phyloP scores from a whole-genome alignment of 257 asterid genomes.

The Voacanga thouarsii region DNA sequence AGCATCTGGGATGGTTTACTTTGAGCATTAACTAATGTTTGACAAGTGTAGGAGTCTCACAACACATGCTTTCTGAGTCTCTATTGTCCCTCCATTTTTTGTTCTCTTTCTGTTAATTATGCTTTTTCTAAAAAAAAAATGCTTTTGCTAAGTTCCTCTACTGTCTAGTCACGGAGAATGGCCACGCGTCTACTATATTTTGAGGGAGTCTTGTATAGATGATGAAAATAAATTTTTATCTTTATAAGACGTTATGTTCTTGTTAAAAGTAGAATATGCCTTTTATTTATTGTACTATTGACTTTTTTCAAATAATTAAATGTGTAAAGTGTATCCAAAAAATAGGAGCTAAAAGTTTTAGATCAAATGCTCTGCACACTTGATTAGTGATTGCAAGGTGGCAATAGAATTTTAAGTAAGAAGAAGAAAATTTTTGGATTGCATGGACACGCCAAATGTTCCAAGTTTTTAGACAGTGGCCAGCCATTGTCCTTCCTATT shows the following conservation, averaged over 20 bases:
- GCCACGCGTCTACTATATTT: neutral
- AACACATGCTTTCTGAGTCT: slow-evolving; percentile 10
- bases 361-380: too few species aligned
- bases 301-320: too few species aligned
- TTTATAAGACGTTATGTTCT: neutral
- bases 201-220: neutral
- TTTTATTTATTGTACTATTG: too few species aligned
- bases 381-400: too few species aligned
- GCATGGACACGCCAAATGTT: too few species aligned
- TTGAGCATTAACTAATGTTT: slow-evolving; percentile 5
- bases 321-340: too few species aligned
- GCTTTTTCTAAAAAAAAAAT: too few species aligned
- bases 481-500: too few species aligned
- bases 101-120: neutral
- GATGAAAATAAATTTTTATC: neutral
- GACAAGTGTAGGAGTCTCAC: slow-evolving; percentile 28
- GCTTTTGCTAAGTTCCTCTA: neutral
- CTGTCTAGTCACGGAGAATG: neutral
- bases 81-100: neutral
- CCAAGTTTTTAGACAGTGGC: too few species aligned
- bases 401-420: too few species aligned
- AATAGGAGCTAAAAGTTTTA: too few species aligned
- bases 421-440: too few species aligned
- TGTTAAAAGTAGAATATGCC: neutral
- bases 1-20: neutral